phyloP scores from a whole-genome alignment of 2,329 filamentous ascomycete species.

The Xylaria sp. region DNA sequence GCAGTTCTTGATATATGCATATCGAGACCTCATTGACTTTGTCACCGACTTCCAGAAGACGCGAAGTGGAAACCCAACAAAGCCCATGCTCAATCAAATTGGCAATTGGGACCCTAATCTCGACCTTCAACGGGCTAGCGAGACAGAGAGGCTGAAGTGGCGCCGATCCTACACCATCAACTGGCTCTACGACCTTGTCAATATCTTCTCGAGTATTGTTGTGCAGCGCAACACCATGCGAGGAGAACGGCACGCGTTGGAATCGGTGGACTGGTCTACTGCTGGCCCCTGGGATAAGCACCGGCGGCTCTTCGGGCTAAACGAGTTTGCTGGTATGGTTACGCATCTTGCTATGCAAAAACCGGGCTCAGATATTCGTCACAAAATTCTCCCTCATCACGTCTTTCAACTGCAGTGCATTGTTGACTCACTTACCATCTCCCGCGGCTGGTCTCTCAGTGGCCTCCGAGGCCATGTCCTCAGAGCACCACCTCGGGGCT shows the following conservation, averaged over 20 bases:
- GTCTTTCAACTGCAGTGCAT: slow-evolving; percentile 63
- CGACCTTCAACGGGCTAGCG: slow-evolving; percentile 52
- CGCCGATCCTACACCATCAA: slow-evolving; percentile 60
- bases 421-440: slow-evolving; percentile 58
- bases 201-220: slow-evolving; percentile 55
- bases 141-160: slow-evolving; percentile 56
- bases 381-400: slow-evolving; percentile 57
- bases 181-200: slow-evolving; percentile 64
- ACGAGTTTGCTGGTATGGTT: slow-evolving; percentile 57
- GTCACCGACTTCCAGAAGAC: slow-evolving; percentile 57
- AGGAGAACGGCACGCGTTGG: slow-evolving; percentile 49
- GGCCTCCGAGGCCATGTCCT: slow-evolving; percentile 51
- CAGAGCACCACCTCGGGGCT: slow-evolving; percentile 48
- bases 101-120: slow-evolving; percentile 56
- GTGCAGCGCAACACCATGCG: slow-evolving; percentile 52
- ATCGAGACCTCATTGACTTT: slow-evolving; percentile 57
- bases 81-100: slow-evolving; percentile 53
- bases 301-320: slow-evolving; percentile 56
- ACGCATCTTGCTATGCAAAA: slow-evolving; percentile 59
- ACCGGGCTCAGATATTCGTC: slow-evolving; percentile 50
- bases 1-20: slow-evolving; percentile 55
- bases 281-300: slow-evolving; percentile 52
- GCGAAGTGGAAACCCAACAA: slow-evolving; percentile 58
- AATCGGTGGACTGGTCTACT: slow-evolving; percentile 56
- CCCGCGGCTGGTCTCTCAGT: slow-evolving; percentile 55